These are phyloP conservation scores for Ceratocystiopsis sp. DNA, from an alignment of 2,329 filamentous ascomycete species.

Conservation along the genomic window DNA sequence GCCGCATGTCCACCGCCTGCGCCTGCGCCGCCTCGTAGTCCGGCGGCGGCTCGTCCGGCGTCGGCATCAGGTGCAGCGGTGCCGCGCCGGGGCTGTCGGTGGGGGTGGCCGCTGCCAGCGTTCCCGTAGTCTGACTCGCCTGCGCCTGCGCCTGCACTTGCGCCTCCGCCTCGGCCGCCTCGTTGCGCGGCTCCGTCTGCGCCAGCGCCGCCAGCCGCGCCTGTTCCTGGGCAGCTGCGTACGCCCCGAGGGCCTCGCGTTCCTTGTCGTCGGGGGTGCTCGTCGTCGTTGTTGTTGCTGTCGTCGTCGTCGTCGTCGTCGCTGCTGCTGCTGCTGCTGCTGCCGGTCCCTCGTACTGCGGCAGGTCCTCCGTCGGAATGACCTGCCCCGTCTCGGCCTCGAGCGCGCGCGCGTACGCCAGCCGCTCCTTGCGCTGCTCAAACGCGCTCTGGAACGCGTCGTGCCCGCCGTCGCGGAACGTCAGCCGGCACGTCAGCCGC, in stretches of 20 bases:
- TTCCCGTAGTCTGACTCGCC: no score
- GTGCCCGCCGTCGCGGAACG: constrained; percentile 89
- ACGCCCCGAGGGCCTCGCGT: background rate
- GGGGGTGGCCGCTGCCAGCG: no score
- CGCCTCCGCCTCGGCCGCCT: no score
- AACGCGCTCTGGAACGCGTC: constrained; percentile 77
- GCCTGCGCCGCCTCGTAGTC: constrained; percentile 83
- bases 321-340: background rate
- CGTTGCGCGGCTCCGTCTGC: no score
- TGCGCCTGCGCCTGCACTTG: no score
- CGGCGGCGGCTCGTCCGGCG: constrained; percentile 64
- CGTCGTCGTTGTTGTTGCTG: constrained; percentile 1
- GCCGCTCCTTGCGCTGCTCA: constrained; percentile 66
- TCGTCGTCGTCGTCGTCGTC: background rate
- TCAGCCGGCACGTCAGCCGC: constrained; percentile 65
- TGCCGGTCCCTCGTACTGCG: constrained; percentile 49
- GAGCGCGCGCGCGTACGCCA: constrained; percentile 65
- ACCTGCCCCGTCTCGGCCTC: constrained; percentile 49
- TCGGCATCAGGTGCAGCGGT: constrained; percentile 4
- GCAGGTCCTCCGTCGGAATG: constrained; percentile 63
- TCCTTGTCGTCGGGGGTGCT: background rate
- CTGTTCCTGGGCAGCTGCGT: constrained; percentile 12
- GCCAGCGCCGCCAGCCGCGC: no score
- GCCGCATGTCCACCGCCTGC: constrained; percentile 39
- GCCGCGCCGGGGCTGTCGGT: no score